Evolutionary conservation across 2,329 filamentous ascomycete species (phyloP), one percentile per base, ranked within the genome.

Genomic region (Alternaria metachromatica): DNA sequence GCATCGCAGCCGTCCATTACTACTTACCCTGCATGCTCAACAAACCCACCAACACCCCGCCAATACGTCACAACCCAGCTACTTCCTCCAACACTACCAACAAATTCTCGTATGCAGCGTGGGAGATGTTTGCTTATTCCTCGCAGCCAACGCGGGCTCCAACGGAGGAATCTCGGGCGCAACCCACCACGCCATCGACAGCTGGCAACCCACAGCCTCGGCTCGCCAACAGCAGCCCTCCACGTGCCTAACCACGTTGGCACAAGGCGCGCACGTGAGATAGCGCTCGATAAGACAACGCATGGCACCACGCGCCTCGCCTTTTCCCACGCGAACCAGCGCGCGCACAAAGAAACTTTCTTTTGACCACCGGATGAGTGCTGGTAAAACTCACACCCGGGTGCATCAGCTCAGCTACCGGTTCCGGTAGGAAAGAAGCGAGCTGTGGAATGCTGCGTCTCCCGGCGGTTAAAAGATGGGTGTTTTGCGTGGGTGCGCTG

Each of bases 401-500:
- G 18, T 46, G 20, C 21, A 49, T 33, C 43, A 55, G 54, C 33
- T n/a, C 25, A 50, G 26, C 41, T 64, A 51, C 33, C 62, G 51
- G 43, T 45, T 62, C 23, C 28, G 58, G 62, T 37, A 64, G 55
- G 54, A 58, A 23, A 30, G 41, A 23, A 41, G 26, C 41, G 3
- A 30, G 33, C 30, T 51, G 58, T 65, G 20, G 63, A 65, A 59
- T 15, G 21, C 48, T 49, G 63, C 25, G 41, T 57, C 50, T 62
- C 44, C 63, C 63, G 59, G 59, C 59, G 63, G 63, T 65, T 65
- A 65, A 65, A 55, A 55, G 41, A 60, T 55, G 44, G 15, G 55
- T 28, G 28, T 53, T 30, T 53, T 37, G 49, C 21, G 49, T 37
- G 37, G 33, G 12, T 51, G 45, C 30, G 28, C 49, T 51, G 28